Percentiles rank a stretch among this genome's conserved stretches.
Conservation (phyloP, 495 filamentous ascomycete genomes). For the Bathelium albidoporum region DNA sequence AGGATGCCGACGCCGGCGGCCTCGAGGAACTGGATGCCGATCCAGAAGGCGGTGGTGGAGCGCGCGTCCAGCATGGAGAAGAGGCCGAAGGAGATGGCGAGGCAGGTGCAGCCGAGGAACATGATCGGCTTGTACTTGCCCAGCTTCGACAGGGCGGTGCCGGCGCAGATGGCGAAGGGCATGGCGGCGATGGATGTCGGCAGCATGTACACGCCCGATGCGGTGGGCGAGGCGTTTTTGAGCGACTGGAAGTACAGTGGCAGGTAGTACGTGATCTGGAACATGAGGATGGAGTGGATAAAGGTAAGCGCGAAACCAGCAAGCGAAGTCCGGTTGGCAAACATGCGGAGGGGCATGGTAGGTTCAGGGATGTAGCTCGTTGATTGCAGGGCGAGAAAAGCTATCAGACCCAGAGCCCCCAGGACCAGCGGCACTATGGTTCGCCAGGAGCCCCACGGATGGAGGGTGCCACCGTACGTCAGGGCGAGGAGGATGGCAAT, state of each 20-base stretch:
- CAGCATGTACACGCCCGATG: slow-evolving; percentile 1
- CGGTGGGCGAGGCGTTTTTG: neutral
- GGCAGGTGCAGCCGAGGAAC: slow-evolving; percentile 1
- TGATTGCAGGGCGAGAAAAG: neutral
- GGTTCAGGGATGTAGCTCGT: slow-evolving; percentile 1
- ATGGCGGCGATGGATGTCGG: slow-evolving; percentile 39
- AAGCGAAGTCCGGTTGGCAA: neutral
- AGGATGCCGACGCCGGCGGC: slow-evolving; percentile 5
- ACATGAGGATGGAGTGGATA: slow-evolving; percentile 7
- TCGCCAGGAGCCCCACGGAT: slow-evolving; percentile 12
- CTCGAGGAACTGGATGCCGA: slow-evolving; percentile 3
- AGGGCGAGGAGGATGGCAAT: slow-evolving; percentile 10
- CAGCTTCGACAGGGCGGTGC: neutral
- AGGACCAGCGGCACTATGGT: slow-evolving; percentile 13
- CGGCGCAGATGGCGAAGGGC: neutral
- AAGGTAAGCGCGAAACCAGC: slow-evolving; percentile 4
- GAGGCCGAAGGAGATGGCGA: slow-evolving; percentile 6
- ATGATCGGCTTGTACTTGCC: slow-evolving; percentile 8
- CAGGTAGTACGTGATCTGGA: slow-evolving; percentile 5
- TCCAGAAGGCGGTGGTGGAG: slow-evolving; percentile 4
- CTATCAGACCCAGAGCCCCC: slow-evolving; percentile 3
- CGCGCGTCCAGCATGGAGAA: slow-evolving; percentile 4
- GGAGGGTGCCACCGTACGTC: slow-evolving; percentile 9
- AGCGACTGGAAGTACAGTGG: slow-evolving; percentile 5
- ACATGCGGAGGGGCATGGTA: neutral